Evolutionary conservation across 345 rosid genomes (phyloP).

Genomic region (Syzygium oleosum): DNA sequence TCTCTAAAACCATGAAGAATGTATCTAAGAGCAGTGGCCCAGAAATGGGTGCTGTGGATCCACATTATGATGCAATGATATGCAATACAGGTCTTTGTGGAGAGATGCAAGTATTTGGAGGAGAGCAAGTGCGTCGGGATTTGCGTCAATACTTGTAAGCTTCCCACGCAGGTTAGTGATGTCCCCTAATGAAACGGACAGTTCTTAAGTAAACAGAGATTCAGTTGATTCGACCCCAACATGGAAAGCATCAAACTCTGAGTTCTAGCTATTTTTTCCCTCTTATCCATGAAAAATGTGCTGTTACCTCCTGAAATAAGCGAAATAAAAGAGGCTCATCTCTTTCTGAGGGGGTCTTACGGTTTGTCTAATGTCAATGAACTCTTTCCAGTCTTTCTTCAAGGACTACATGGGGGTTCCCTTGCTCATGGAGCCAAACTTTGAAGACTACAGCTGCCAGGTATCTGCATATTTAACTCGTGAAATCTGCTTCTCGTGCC

Average conservation of each 20-base stretch:
- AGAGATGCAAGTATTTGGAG: conserved; percentile 84
- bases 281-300: neutral
- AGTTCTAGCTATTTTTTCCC: neutral
- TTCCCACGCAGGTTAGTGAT: conserved; percentile 80
- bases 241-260: neutral
- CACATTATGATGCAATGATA: neutral
- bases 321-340: neutral
- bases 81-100: conserved; percentile 59
- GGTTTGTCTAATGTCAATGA: neutral
- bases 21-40: neutral
- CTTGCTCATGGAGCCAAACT: conserved; percentile 83
- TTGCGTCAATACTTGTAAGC: conserved; percentile 80
- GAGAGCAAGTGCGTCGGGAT: conserved; percentile 91
- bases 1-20: neutral
- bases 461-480: conserved; percentile 11
- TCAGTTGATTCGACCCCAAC: neutral
- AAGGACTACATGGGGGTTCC: conserved; percentile 86
- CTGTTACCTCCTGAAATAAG: neutral
- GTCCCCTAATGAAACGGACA: neutral
- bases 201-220: neutral
- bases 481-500: neutral
- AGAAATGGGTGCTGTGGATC: neutral
- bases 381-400: conserved; percentile 49
- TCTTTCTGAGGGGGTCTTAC: neutral
- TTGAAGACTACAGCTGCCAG: conserved; percentile 83